These are phyloP conservation scores for Hericium coralloides DNA, from an alignment of 768 basidiomycete species.

Conservation along the genomic window DNA sequence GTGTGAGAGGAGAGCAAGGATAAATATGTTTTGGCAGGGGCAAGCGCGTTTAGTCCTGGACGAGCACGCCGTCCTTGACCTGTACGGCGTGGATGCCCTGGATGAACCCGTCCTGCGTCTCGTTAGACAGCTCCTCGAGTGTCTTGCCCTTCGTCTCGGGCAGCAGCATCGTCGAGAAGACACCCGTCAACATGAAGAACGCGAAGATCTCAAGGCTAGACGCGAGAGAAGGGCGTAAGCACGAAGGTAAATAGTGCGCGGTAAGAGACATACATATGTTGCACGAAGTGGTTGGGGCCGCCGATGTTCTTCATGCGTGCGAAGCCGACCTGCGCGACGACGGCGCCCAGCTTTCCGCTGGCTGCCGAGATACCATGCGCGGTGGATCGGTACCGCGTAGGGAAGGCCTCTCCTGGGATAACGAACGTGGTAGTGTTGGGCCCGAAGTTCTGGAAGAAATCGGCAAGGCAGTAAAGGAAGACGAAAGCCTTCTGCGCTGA, in stretches of 20 bases:
- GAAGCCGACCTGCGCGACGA: conserved; percentile 75
- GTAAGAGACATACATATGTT: conserved; percentile 50
- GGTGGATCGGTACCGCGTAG: conserved; percentile 82
- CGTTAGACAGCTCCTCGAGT: conserved; percentile 69
- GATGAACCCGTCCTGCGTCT: conserved; percentile 57
- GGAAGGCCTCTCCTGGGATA: conserved; percentile 78
- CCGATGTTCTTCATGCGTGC: conserved; percentile 59
- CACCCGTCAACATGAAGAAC: conserved; percentile 79
- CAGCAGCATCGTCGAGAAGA: conserved; percentile 71
- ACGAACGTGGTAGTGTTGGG: conserved; percentile 77
- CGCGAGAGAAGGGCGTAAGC: conserved; percentile 2
- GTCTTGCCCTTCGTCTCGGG: conserved; percentile 66
- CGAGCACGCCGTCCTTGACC: neutral
- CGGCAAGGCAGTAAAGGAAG: conserved; percentile 78
- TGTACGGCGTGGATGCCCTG: conserved; percentile 6
- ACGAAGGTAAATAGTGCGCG: neutral
- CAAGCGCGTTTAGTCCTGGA: neutral
- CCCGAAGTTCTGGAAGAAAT: conserved; percentile 88
- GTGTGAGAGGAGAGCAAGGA: neutral
- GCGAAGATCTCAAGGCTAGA: conserved; percentile 70
- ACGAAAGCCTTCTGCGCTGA: conserved; percentile 52
- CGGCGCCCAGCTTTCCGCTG: conserved; percentile 75
- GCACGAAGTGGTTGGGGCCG: conserved; percentile 49
- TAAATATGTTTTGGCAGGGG: neutral
- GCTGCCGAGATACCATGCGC: conserved; percentile 82